Percentiles rank a stretch among this genome's conserved stretches.
phyloP scores from a whole-genome alignment of 2,329 filamentous ascomycete genomes.

The Gnomoniopsis smithogilvyi region DNA sequence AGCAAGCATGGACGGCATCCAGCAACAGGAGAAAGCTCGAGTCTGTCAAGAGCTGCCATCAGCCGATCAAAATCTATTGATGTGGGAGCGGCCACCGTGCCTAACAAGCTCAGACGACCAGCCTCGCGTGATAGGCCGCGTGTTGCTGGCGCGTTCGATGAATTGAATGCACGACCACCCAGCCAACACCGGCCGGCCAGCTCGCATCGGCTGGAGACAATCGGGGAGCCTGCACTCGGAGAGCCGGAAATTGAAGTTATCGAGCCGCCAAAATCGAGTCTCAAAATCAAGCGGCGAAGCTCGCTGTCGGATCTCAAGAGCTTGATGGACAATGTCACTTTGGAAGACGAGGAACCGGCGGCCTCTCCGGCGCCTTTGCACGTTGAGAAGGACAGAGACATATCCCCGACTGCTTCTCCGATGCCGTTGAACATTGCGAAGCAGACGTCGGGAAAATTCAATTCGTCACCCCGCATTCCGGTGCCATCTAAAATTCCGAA shows the following conservation, averaged over 20 bases:
- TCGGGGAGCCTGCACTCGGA: constrained; percentile 54
- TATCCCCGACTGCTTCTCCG: constrained; percentile 23
- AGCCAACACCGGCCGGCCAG: constrained; percentile 49
- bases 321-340: constrained; percentile 59
- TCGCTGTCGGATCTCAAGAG: constrained; percentile 78
- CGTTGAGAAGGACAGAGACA: background rate
- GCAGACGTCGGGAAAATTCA: constrained; percentile 55
- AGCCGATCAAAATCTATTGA: constrained; percentile 78
- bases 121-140: constrained; percentile 59
- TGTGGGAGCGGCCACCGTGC: constrained; percentile 47
- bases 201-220: constrained; percentile 55
- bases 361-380: background rate
- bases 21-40: constrained; percentile 58
- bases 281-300: constrained; percentile 80
- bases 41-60: constrained; percentile 64
- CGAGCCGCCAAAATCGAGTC: constrained; percentile 32
- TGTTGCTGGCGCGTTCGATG: constrained; percentile 61
- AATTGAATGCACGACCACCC: constrained; percentile 29
- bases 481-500: constrained; percentile 50
- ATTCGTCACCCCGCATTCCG: constrained; percentile 44
- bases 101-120: constrained; percentile 49
- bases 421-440: constrained; percentile 52
- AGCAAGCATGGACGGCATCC: constrained; percentile 72
- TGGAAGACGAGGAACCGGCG: constrained; percentile 36
- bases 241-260: constrained; percentile 48